These are phyloP conservation scores for Phytophthora quininea DNA, from an alignment of 352 stramenopile species.

Conservation along the genomic window DNA sequence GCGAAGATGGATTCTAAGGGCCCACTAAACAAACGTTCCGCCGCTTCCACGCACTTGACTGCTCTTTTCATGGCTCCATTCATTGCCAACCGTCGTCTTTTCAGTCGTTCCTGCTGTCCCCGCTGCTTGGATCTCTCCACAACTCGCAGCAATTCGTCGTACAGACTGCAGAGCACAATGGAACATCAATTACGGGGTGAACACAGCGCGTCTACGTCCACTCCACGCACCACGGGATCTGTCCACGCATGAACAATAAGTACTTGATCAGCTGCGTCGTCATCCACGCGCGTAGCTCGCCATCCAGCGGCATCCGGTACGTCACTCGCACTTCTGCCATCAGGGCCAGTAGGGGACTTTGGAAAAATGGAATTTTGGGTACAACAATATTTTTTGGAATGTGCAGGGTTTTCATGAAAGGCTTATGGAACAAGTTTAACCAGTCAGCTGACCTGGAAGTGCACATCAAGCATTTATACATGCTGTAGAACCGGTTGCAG, in stretches of 20 bases:
- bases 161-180: slow-evolving; percentile 38
- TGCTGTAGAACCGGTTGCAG: too few relatives aligned
- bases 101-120: slow-evolving; percentile 16
- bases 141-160: slow-evolving; percentile 53
- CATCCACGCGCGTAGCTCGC: slow-evolving; percentile 46
- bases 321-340: slow-evolving; percentile 18
- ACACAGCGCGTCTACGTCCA: neutral
- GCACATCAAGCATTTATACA: too few relatives aligned
- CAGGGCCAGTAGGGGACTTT: neutral
- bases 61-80: slow-evolving; percentile 53
- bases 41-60: slow-evolving; percentile 46
- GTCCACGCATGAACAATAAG: slow-evolving; percentile 67
- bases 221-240: slow-evolving; percentile 62
- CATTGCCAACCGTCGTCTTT: slow-evolving; percentile 24
- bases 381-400: too few relatives aligned
- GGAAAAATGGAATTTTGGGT: too few relatives aligned
- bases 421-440: too few relatives aligned
- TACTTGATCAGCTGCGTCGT: slow-evolving; percentile 49
- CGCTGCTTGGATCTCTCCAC: slow-evolving; percentile 24
- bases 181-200: neutral
- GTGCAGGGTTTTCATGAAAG: too few relatives aligned
- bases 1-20: slow-evolving; percentile 48
- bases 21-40: slow-evolving; percentile 35
- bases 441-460: too few relatives aligned
- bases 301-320: slow-evolving; percentile 55